These are phyloP conservation scores for Suhomyces bolitotheri DNA, from an alignment of 1,139 yeast genomes.

Conservation along the genomic window DNA sequence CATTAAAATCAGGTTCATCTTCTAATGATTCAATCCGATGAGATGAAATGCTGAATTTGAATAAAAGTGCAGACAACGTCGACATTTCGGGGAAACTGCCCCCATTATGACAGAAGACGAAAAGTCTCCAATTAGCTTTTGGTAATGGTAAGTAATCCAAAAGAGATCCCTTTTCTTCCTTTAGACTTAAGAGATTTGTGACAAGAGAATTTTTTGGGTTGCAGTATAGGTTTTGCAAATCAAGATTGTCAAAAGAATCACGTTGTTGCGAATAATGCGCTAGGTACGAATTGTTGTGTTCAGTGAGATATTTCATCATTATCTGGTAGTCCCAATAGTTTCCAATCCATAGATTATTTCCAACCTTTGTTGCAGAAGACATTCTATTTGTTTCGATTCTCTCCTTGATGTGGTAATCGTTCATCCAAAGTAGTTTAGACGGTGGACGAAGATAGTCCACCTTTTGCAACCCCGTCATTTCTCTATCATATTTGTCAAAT, in stretches of 20 bases:
- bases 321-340: slow-evolving; percentile 57
- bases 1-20: slow-evolving; percentile 29
- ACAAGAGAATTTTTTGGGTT: slow-evolving; percentile 54
- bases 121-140: slow-evolving; percentile 40
- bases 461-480: not conserved
- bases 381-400: slow-evolving; percentile 77
- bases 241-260: slow-evolving; percentile 5
- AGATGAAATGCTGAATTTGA: slow-evolving; percentile 31
- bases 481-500: slow-evolving; percentile 9
- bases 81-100: slow-evolving; percentile 54
- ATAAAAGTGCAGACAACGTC: slow-evolving; percentile 38
- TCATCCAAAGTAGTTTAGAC: slow-evolving; percentile 52
- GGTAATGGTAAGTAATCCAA: slow-evolving; percentile 33
- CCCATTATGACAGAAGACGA: slow-evolving; percentile 51
- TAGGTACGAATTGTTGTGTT: slow-evolving; percentile 13
- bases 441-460: not conserved
- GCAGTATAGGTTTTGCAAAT: slow-evolving; percentile 43
- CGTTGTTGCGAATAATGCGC: slow-evolving; percentile 9
- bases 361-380: slow-evolving; percentile 73
- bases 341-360: slow-evolving; percentile 72
- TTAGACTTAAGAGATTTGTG: slow-evolving; percentile 15
- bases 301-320: slow-evolving; percentile 31
- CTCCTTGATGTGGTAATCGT: slow-evolving; percentile 71
- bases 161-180: slow-evolving; percentile 4
- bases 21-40: slow-evolving; percentile 21